Conservation (phyloP, 139 green algal genomes). For the Chlamydomonas applanata region DNA sequence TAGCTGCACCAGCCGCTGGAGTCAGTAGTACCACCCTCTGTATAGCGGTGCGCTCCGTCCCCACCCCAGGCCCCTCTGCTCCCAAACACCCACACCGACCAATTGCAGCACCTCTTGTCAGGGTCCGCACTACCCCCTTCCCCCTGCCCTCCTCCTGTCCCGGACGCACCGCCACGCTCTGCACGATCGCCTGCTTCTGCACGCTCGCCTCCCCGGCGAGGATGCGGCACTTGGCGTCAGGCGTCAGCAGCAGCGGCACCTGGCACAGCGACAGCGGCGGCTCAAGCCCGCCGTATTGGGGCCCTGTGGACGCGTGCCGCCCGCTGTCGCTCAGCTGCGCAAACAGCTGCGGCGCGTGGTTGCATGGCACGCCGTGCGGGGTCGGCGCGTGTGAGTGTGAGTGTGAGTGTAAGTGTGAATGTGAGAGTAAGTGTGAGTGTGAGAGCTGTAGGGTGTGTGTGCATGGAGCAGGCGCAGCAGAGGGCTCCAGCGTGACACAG, state of each 20-base stretch:
- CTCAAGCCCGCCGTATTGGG: not conserved
- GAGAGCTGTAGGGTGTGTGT: too few relatives aligned
- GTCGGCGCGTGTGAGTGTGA: too few relatives aligned
- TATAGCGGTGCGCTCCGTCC: not conserved
- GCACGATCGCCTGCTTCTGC: slow-evolving; percentile 65
- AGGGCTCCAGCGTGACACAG: too few relatives aligned
- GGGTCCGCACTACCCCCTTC: too few relatives aligned
- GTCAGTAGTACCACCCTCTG: not conserved
- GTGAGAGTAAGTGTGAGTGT: too few relatives aligned
- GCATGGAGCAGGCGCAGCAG: too few relatives aligned
- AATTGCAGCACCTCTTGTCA: too few relatives aligned
- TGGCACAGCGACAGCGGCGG: slow-evolving; percentile 33
- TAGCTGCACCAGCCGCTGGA: not conserved
- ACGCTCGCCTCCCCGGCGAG: slow-evolving; percentile 47
- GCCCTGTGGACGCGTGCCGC: not conserved
- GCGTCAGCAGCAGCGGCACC: slow-evolving; percentile 62
- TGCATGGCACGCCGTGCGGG: too few relatives aligned
- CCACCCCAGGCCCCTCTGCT: too few relatives aligned
- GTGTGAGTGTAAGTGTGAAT: too few relatives aligned
- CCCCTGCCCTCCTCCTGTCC: not conserved
- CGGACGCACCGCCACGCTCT: not conserved
- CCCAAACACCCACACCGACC: not conserved
- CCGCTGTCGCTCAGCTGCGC: not conserved
- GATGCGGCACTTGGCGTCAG: slow-evolving; percentile 68
- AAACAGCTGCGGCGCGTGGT: not conserved